These are phyloP conservation scores for Codiaeum variegatum DNA, from an alignment of 441 rosid genomes.

Conservation along the genomic window DNA sequence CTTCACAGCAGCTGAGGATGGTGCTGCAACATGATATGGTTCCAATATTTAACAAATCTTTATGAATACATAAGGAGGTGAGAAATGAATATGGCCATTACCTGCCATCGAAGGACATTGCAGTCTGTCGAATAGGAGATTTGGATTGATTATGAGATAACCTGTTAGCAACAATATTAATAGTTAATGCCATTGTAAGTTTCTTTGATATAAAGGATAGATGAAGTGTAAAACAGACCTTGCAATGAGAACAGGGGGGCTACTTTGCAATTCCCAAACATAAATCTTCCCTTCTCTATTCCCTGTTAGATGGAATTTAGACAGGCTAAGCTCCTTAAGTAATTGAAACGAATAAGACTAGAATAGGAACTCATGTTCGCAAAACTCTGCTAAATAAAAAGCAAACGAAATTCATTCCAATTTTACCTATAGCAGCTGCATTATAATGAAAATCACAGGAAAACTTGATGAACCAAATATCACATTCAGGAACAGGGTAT, in stretches of 20 bases:
- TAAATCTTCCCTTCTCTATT: slow-evolving; percentile 91
- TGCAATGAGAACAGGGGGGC: slow-evolving; percentile 87
- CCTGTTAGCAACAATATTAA: slow-evolving; percentile 33
- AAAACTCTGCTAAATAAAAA: not conserved
- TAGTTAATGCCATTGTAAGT: not conserved
- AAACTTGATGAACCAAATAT: slow-evolving; percentile 97
- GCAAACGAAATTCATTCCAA: not conserved
- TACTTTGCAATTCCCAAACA: slow-evolving; percentile 89
- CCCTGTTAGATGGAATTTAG: slow-evolving; percentile 41
- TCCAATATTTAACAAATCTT: slow-evolving; percentile 9
- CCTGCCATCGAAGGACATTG: slow-evolving; percentile 94
- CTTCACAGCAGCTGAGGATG: slow-evolving; percentile 90
- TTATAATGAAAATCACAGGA: slow-evolving; percentile 81
- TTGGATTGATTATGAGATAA: slow-evolving; percentile 73
- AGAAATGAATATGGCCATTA: slow-evolving; percentile 15
- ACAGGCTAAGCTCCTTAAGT: not conserved
- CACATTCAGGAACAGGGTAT: slow-evolving; percentile 91
- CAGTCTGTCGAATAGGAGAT: slow-evolving; percentile 85
- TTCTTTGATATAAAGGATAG: not conserved
- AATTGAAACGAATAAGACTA: not conserved
- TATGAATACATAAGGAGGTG: not conserved
- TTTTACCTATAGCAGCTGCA: slow-evolving; percentile 74
- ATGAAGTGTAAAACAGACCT: slow-evolving; percentile 34
- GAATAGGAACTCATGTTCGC: not conserved
- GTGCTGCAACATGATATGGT: slow-evolving; percentile 49